These are phyloP conservation scores for Calonectria henricotiae DNA, from an alignment of 2,329 filamentous ascomycete species.

Conservation along the genomic window DNA sequence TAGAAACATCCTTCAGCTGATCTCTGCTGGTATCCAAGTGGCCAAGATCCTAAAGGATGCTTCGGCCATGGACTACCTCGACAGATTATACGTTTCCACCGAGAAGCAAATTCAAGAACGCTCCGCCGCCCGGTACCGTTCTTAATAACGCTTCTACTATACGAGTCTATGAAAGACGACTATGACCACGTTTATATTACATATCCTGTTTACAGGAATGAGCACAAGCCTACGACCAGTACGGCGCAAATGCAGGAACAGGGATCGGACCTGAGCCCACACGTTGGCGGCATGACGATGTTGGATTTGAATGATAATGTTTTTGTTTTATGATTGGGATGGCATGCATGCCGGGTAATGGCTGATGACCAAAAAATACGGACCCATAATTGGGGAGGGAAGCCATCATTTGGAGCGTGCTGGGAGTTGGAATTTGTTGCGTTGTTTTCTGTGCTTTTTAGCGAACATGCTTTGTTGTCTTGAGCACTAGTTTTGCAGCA, in stretches of 20 bases:
- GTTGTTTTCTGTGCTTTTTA: slow-evolving; percentile 43
- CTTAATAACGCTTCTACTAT: slow-evolving; percentile 49
- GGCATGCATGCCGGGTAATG: slow-evolving; percentile 40
- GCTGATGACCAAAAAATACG: slow-evolving; percentile 42
- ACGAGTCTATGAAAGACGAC: slow-evolving; percentile 48
- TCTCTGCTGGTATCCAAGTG: slow-evolving; percentile 89
- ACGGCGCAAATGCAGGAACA: slow-evolving; percentile 53
- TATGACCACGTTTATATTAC: slow-evolving; percentile 51
- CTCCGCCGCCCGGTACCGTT: slow-evolving; percentile 58
- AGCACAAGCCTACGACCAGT: slow-evolving; percentile 49
- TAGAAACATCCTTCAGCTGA: slow-evolving; percentile 88
- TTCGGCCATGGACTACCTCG: slow-evolving; percentile 85
- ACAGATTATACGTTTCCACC: slow-evolving; percentile 86
- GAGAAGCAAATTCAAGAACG: slow-evolving; percentile 85
- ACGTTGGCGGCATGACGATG: slow-evolving; percentile 42
- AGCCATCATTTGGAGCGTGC: slow-evolving; percentile 47
- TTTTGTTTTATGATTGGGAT: slow-evolving; percentile 49
- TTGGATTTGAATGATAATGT: slow-evolving; percentile 55
- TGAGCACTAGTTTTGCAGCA: slow-evolving; percentile 30
- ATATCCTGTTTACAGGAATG: slow-evolving; percentile 47
- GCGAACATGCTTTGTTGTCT: slow-evolving; percentile 41
- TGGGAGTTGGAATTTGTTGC: slow-evolving; percentile 48
- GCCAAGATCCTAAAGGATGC: slow-evolving; percentile 91
- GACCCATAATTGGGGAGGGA: slow-evolving; percentile 45
- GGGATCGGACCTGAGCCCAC: slow-evolving; percentile 43